phyloP scores from a whole-genome alignment of 306 rosid species.

The Cicer yamashitae region DNA sequence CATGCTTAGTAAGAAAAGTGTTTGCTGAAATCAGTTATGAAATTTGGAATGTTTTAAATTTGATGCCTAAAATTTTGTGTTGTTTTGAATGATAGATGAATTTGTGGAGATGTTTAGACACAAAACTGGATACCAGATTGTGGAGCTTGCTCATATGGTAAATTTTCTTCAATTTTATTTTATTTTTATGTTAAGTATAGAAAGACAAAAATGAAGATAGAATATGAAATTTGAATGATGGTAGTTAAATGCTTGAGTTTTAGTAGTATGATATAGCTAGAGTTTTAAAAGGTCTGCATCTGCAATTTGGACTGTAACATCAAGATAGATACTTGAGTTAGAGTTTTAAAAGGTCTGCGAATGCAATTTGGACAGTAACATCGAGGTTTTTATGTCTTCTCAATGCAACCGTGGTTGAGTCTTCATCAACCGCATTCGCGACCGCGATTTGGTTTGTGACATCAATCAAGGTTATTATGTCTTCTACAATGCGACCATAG shows the following conservation, averaged over 20 bases:
- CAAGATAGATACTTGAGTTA: neutral
- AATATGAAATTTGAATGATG: constrained; percentile 22
- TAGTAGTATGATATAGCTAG: neutral
- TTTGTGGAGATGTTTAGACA: constrained; percentile 81
- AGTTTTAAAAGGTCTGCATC: neutral
- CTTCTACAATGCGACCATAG: neutral
- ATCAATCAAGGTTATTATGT: neutral
- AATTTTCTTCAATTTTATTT: constrained; percentile 10
- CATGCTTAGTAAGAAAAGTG: constrained; percentile 72
- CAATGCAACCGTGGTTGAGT: neutral
- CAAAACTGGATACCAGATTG: constrained; percentile 79
- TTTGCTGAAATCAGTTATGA: neutral
- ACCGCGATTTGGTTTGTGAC: neutral
- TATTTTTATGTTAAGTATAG: neutral
- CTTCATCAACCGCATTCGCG: neutral
- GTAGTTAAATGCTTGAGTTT: constrained; percentile 25
- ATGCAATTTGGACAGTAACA: neutral
- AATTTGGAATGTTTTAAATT: constrained; percentile 21
- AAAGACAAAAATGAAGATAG: constrained; percentile 1
- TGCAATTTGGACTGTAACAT: neutral
- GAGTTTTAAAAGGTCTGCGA: neutral
- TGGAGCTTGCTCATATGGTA: constrained; percentile 98
- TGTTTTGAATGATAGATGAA: constrained; percentile 65
- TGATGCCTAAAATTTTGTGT: constrained; percentile 16
- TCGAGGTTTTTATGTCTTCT: neutral